Base-by-base conservation (phyloP, 805 yeast genomes). In the Starmerella cellae region DNA sequence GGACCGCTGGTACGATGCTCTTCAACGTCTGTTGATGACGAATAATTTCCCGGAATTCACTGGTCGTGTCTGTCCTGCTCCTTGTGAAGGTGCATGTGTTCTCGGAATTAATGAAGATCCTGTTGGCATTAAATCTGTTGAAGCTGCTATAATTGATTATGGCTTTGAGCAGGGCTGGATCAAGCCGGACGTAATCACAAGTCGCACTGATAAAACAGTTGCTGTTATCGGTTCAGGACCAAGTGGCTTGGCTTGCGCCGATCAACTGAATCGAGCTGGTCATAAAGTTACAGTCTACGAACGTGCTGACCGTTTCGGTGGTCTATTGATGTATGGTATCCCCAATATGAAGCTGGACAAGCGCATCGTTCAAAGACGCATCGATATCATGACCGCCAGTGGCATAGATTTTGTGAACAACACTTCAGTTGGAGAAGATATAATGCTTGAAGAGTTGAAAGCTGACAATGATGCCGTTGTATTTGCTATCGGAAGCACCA, bases 1-100 rank as follows among this genome's bases (percentile, higher is more conserved):
- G 63, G 88, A 84, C 63, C 77, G 88, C 60, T 88, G 97, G 97
- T 76, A 70, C 57, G 87, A 84, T 55, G 98, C 98, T 17, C 70
- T 85, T 56, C 88, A 85, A 60, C 74, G 95, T 55, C 71, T 88
- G 60, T 66, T 82, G 60, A 88, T 85, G 87, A 91, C 98, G 47
- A 88, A 88, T 69, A 88, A 91, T 67, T 88, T 91, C 81, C 97
- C 97, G 19, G 97, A 91, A 66, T 88, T 91, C 59, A 88, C 97
- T 46, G 95, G 96, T 47, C 77, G 96, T 66, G 88, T 88, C 50
- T 88, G 98, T 67, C 98, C 98, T 19, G 97, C 97, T 47, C 98
- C 98, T 50, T 88, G 98, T 69, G 94, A 87, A 64, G 96, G 96
- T 55, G 95, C 97, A 2, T 81, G 93, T 65, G 88, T 84, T 27